Evolutionary conservation across 306 rosid species (phyloP), one percentile per base, ranked within the genome.

Genomic region (Psophocarpus tetragonolobus): DNA sequence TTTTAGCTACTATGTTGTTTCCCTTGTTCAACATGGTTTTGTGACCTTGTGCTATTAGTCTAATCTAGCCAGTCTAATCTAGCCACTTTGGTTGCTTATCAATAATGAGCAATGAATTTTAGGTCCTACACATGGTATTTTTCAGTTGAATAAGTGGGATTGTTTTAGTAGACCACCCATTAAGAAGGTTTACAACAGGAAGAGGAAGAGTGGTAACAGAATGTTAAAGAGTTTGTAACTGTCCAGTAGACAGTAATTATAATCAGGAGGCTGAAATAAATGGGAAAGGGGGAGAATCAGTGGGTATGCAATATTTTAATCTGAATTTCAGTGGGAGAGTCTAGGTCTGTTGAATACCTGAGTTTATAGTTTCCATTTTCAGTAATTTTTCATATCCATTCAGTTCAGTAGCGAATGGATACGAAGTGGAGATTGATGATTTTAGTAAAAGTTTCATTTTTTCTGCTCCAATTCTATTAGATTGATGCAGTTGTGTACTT

Each of bases 51-150:
- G 15, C 8, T 44, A 45, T 45, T 23, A 32, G 30, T 73, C 61
- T 48, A 48, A 75, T 69, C 5, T 30, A 61, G 67, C 68, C 74
- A 9, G 30, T 73, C 61, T 48, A 48, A 75, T 69, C 5, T 30
- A 61, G 67, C 68, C 74, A 9, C 30, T 20, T 32, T 26, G 64
- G 56, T 60, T 68, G 76, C 3, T 47, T 82, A 76, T 61, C 76
- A 18, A 39, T 15, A 62, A 62, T 70, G 67, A 76, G 44, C 64
- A 48, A 6, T 60, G 56, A 36, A 45, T 29, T 47, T 82, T 23
- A 17, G 68, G 69, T 54, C 44, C 73, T 44, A 41, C n/a, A 42
- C 39, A 8, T 78, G 3, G 30, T 17, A 54, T 73, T 77, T 45
- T 61, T 17, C 50, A 10, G 27, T 73, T 73, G 39, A 39, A 73